These are phyloP conservation scores for cucumber (Cucumis sativus) DNA, from an alignment of 306 rosid genomes.

Conservation along the genomic window DNA sequence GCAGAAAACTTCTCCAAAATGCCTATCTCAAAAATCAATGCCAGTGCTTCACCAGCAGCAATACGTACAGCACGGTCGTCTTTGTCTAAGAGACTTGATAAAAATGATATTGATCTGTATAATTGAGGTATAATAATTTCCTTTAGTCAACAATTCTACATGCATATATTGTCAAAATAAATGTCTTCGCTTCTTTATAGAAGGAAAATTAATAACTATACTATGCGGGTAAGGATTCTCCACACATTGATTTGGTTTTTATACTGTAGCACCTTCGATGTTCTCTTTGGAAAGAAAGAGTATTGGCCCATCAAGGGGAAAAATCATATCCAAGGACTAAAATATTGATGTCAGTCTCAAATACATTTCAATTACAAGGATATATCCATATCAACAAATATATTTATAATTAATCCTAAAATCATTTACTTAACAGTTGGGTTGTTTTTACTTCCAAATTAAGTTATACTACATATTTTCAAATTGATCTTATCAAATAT, in stretches of 20 bases:
- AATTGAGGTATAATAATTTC: slow-evolving; percentile 5
- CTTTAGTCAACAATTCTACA: neutral
- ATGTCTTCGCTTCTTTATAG: neutral
- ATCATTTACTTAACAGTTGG: too few species aligned
- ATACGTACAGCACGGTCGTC: slow-evolving; percentile 85
- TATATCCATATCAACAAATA: too few species aligned
- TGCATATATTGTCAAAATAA: neutral
- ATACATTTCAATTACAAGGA: too few species aligned
- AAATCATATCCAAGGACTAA: neutral
- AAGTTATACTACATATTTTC: too few species aligned
- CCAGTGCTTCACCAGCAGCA: slow-evolving; percentile 93
- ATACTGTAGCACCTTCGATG: neutral
- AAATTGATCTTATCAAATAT: too few species aligned
- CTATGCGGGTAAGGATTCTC: neutral
- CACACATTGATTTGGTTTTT: neutral
- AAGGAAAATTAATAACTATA: neutral
- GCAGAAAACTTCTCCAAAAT: slow-evolving; percentile 40
- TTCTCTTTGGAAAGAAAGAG: neutral
- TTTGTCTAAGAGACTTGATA: slow-evolving; percentile 78
- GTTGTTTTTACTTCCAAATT: too few species aligned
- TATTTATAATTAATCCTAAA: too few species aligned
- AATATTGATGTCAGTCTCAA: too few species aligned
- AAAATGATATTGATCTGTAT: slow-evolving; percentile 61
- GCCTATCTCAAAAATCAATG: slow-evolving; percentile 76
- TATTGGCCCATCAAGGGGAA: neutral